Percentiles rank a stretch among this genome's conserved stretches.
Conservation (phyloP, 1,139 yeast genomes). For the Tardiomyces digboiensis region DNA sequence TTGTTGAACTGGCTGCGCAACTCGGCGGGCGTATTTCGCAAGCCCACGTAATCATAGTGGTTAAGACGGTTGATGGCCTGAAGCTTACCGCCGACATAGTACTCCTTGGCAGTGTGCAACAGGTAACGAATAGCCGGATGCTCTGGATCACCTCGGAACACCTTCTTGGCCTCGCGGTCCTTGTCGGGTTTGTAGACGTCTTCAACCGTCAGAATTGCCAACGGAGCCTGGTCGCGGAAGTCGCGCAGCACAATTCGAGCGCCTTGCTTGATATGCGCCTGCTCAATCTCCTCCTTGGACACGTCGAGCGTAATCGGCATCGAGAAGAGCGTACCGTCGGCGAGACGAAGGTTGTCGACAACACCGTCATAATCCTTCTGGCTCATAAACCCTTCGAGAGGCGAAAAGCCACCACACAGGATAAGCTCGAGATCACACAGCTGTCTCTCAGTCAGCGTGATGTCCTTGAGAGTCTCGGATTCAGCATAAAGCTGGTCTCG, state of each 20-base stretch:
- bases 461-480: constrained; percentile 41
- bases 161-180: constrained; percentile 66
- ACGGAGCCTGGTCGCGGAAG: constrained; percentile 68
- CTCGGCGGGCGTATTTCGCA: constrained; percentile 87
- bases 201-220: constrained; percentile 72
- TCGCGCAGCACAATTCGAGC: constrained; percentile 69
- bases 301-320: constrained; percentile 92
- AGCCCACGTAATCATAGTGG: constrained; percentile 84
- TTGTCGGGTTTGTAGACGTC: constrained; percentile 82
- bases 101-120: constrained; percentile 65
- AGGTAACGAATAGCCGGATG: constrained; percentile 87
- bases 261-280: constrained; percentile 36
- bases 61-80: constrained; percentile 79
- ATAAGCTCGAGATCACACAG: constrained; percentile 89
- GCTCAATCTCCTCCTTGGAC: constrained; percentile 40
- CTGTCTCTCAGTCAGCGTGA: constrained; percentile 74
- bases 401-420: constrained; percentile 91
- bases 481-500: constrained; percentile 49
- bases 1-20: constrained; percentile 72
- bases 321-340: constrained; percentile 79
- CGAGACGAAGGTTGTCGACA: constrained; percentile 64
- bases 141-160: constrained; percentile 94
- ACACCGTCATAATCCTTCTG: constrained; percentile 76
- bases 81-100: constrained; percentile 78
- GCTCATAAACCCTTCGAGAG: constrained; percentile 76